Conservation (phyloP, 768 basidiomycete species). For the Serendipita sp. region DNA sequence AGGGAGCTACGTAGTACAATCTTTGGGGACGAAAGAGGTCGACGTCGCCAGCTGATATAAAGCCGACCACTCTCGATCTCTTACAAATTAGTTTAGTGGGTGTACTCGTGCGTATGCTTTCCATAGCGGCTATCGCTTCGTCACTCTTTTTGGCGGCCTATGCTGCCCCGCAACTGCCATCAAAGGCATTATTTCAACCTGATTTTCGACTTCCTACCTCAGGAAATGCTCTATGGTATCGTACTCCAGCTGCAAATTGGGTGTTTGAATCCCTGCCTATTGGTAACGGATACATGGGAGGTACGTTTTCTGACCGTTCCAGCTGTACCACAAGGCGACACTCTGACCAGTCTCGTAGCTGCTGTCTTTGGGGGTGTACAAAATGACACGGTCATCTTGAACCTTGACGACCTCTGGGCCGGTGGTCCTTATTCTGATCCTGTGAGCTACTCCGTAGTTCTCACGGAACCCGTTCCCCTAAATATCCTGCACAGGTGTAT, state of each 20-base stretch:
- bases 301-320: slow-evolving; percentile 25
- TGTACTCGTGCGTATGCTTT: too few relatives aligned
- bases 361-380: slow-evolving; percentile 48
- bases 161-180: too few relatives aligned
- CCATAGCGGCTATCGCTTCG: too few relatives aligned
- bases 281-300: slow-evolving; percentile 50
- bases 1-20: too few relatives aligned
- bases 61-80: too few relatives aligned
- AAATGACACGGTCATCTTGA: slow-evolving; percentile 48
- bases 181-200: too few relatives aligned
- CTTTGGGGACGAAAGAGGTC: too few relatives aligned
- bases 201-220: slow-evolving; percentile 39
- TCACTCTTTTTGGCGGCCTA: too few relatives aligned
- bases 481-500: slow-evolving; percentile 29
- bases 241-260: slow-evolving; percentile 39
- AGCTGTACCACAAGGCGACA: not conserved
- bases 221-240: slow-evolving; percentile 68
- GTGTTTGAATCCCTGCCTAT: slow-evolving; percentile 46
- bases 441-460: slow-evolving; percentile 22
- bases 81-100: too few relatives aligned
- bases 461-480: not conserved
- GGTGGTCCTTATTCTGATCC: slow-evolving; percentile 57
- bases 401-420: slow-evolving; percentile 64
- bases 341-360: slow-evolving; percentile 24
- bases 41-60: too few relatives aligned